These are phyloP conservation scores for Nakazawaea ambrosiae DNA, from an alignment of 805 yeast genomes.

Conservation along the genomic window DNA sequence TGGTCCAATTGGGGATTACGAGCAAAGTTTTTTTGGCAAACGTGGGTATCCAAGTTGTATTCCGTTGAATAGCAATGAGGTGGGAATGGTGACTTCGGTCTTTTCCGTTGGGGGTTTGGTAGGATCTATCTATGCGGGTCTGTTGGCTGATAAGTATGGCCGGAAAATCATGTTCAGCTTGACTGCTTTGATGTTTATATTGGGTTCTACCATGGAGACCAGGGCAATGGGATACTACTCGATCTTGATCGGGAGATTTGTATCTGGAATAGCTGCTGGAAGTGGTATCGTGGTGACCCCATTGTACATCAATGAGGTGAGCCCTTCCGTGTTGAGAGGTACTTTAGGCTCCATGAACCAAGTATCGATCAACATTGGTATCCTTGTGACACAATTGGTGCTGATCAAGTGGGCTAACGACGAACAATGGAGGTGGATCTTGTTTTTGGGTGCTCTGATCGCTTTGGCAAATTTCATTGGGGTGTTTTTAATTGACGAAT, in stretches of 20 bases:
- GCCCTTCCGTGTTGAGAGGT: conserved; percentile 67
- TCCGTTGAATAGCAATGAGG: conserved; percentile 43
- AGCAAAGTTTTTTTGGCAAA: conserved; percentile 32
- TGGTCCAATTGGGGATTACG: conserved; percentile 19
- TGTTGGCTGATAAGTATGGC: conserved; percentile 59
- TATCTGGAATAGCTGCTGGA: conserved; percentile 87
- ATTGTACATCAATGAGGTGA: conserved; percentile 68
- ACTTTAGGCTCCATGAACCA: conserved; percentile 86
- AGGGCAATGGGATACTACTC: conserved; percentile 32
- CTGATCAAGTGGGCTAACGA: conserved; percentile 65
- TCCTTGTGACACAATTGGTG: conserved; percentile 67
- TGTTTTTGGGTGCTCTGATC: conserved; percentile 53
- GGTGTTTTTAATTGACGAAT: conserved; percentile 49
- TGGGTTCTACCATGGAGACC: conserved; percentile 62
- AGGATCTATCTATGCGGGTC: conserved; percentile 66
- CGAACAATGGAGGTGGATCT: conserved; percentile 64
- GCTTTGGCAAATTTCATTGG: conserved; percentile 42
- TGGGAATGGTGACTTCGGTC: conserved; percentile 71
- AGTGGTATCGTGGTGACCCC: conserved; percentile 82
- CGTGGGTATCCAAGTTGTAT: conserved; percentile 38
- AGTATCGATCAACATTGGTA: conserved; percentile 79
- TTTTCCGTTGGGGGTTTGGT: conserved; percentile 81
- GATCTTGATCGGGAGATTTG: conserved; percentile 61
- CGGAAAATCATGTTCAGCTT: conserved; percentile 38
- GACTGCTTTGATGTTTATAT: conserved; percentile 42